phyloP scores from a whole-genome alignment of 768 basidiomycete species.

The Suillus subluteus region DNA sequence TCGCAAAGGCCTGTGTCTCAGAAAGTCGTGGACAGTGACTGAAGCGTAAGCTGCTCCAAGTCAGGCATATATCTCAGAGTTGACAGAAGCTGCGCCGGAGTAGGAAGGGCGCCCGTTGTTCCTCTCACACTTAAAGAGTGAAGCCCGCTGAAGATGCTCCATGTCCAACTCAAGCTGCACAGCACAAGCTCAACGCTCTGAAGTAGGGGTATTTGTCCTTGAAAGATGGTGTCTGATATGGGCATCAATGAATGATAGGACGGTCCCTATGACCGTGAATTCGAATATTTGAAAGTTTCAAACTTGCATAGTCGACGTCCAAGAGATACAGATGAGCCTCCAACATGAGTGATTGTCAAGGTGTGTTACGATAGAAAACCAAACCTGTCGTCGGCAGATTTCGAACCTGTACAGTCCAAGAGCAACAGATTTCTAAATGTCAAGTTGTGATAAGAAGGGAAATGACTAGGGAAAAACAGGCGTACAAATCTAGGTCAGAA shows the following conservation, averaged over 20 bases:
- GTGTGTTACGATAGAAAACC: no score
- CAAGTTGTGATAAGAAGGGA: no score
- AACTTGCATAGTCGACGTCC: no score
- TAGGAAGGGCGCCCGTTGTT: conserved; percentile 13
- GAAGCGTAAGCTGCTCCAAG: conserved; percentile 16
- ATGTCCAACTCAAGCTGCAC: conserved; percentile 39
- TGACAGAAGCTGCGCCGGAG: conserved; percentile 32
- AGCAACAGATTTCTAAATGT: no score
- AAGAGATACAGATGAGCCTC: no score
- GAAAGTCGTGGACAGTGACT: no score
- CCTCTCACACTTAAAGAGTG: conserved; percentile 36
- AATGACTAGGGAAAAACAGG: no score
- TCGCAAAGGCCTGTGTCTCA: no score
- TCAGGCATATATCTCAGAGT: conserved; percentile 36
- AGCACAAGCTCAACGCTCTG: conserved; percentile 33
- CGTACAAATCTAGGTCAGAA: no score
- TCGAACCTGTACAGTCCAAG: no score
- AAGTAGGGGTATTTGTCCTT: conserved; percentile 34
- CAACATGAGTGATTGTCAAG: no score
- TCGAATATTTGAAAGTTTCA: conserved; percentile 14
- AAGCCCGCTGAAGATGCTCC: conserved; percentile 35
- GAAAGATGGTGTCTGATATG: conserved; percentile 34
- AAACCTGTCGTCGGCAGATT: no score
- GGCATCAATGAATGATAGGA: conserved; percentile 22
- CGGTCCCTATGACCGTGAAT: conserved; percentile 19